phyloP scores from a whole-genome alignment of 2,329 filamentous ascomycete genomes.

The Calonectria montana region DNA sequence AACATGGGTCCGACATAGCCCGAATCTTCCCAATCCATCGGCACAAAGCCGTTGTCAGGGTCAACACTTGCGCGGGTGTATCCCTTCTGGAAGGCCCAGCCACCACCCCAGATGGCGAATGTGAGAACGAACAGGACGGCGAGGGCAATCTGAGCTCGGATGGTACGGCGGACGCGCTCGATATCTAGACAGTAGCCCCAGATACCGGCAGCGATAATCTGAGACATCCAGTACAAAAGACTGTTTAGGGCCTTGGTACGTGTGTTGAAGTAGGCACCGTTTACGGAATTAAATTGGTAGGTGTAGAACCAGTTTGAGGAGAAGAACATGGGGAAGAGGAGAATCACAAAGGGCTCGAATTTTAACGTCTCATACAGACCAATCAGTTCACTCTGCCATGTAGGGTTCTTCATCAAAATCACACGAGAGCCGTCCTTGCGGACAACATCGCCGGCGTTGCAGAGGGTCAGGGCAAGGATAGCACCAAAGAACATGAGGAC shows the following conservation, averaged over 20 bases:
- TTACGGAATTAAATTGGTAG: constrained; percentile 82
- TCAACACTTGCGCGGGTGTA: constrained; percentile 33
- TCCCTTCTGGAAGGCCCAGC: constrained; percentile 76
- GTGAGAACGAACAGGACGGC: constrained; percentile 74
- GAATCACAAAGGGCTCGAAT: constrained; percentile 75
- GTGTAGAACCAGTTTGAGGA: constrained; percentile 87
- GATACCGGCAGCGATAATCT: constrained; percentile 79
- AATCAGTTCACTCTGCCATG: constrained; percentile 81
- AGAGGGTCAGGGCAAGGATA: constrained; percentile 74
- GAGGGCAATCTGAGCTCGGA: constrained; percentile 75
- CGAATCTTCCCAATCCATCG: constrained; percentile 72
- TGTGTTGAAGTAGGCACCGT: constrained; percentile 76
- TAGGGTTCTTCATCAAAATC: constrained; percentile 91
- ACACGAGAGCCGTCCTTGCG: constrained; percentile 83
- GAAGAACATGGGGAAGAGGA: constrained; percentile 85
- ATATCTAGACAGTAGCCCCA: constrained; percentile 80
- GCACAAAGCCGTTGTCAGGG: constrained; percentile 16
- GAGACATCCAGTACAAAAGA: constrained; percentile 76
- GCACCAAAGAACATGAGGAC: constrained; percentile 82
- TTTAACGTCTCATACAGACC: constrained; percentile 81
- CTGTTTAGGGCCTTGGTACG: constrained; percentile 81
- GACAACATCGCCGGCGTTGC: constrained; percentile 77
- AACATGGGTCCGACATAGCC: constrained; percentile 84
- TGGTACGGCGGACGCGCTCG: constrained; percentile 67
- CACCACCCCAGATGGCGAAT: constrained; percentile 84